Evolutionary conservation across 179 eudicot species (phyloP), one percentile per base, ranked within the genome.

Genomic region (Corrigiola litoralis): DNA sequence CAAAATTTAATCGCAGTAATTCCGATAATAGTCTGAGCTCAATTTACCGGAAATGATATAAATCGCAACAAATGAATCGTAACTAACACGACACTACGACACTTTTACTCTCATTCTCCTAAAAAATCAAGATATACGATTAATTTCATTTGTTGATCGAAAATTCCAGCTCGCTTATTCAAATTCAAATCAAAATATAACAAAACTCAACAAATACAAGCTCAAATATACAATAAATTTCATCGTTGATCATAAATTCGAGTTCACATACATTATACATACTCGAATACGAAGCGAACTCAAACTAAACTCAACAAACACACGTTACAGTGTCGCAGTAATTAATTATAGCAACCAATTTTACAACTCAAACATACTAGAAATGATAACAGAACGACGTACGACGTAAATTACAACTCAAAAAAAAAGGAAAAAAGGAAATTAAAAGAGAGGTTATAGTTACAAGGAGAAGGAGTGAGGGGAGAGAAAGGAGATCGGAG

Each of bases 391-490:
- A 66, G 10, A n/a, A 40, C 6, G 23, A 11, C 32, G 24, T 24
- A 2, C 10, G 13, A 38, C 13, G 42, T 2, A 16, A 6, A 48
- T 38, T 20, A 20, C 5, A 42, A 12, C 13, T 4, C 11, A 31
- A 23, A 25, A 24, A 40, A 41, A 12, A 29, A 14, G 16, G 17
- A 18, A 14, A 16, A 51, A 68, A 24, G 62, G 53, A 57, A n/a
- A n/a, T n/a, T n/a, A n/a, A n/a, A 44, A 72, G 54, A 72, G 53
- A 55, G 36, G 28, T 27, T 6, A 4, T 18, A 20, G 17, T 24
- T 80, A 76, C 83, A 68, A 80, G 34, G 73, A 66, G 80, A 80
- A 80, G 3, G 78, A 63, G 69, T 65, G 48, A 54, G 68, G 63
- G 70, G 73, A 80, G 78, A 59, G 66, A 59, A 62, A 64, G 55